Conservation (phyloP, 139 green algal genomes). For the Chlamydomonas eustigma region DNA sequence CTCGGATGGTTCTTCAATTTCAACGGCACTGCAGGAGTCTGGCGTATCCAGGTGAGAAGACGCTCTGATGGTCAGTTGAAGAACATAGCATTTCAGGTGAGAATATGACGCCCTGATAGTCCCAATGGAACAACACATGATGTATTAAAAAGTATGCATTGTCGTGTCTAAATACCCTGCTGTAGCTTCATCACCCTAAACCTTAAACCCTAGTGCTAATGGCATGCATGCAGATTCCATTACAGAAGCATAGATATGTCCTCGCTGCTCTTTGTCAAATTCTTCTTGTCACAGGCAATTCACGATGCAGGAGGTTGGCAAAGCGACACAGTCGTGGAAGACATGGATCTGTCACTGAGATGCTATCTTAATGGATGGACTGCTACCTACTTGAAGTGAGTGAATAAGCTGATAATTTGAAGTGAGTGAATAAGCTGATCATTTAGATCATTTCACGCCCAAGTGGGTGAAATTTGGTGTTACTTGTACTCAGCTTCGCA, state of each 20-base stretch:
- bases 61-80: too few species aligned
- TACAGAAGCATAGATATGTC: too few species aligned
- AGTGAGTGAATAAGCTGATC: not conserved
- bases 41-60: constrained; percentile 35
- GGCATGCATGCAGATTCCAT: too few species aligned
- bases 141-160: too few species aligned
- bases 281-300: constrained; percentile 77
- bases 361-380: constrained; percentile 48
- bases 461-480: not conserved
- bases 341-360: constrained; percentile 58
- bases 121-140: too few species aligned
- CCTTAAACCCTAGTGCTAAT: too few species aligned
- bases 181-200: too few species aligned
- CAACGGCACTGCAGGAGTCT: constrained; percentile 60
- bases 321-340: constrained; percentile 89
- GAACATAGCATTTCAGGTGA: too few species aligned
- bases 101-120: too few species aligned
- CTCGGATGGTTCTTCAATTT: constrained; percentile 68
- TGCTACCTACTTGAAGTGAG: constrained; percentile 38
- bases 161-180: too few species aligned
- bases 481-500: not conserved
- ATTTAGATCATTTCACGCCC: not conserved
- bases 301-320: constrained; percentile 88
- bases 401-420: not conserved
- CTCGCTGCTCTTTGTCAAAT: too few species aligned